Conservation (phyloP, 495 filamentous ascomycete genomes). For the Penicillium chermesinum region DNA sequence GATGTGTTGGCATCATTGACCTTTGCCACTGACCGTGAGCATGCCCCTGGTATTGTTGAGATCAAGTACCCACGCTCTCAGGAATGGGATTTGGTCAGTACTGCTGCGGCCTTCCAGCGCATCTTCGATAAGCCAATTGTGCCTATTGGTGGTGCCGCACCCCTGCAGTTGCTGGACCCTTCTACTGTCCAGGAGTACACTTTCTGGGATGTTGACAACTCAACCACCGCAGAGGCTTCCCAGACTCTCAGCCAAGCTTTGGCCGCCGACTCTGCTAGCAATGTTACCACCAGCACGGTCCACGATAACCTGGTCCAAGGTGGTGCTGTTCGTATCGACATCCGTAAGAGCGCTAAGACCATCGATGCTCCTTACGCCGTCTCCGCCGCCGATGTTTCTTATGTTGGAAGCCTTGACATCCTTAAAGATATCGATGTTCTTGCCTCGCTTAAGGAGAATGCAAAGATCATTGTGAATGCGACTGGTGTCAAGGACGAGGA, state of each 20-base stretch:
- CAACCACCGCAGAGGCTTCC: conserved; percentile 58
- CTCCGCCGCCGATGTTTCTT: conserved; percentile 69
- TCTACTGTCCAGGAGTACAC: conserved; percentile 68
- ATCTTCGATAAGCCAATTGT: conserved; percentile 51
- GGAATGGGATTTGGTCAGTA: conserved; percentile 73
- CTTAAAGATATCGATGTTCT: conserved; percentile 70
- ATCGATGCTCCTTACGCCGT: conserved; percentile 80
- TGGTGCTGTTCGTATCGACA: conserved; percentile 76
- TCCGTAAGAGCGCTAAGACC: conserved; percentile 74
- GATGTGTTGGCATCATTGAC: conserved; percentile 82
- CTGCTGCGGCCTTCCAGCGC: conserved; percentile 63
- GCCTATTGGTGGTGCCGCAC: conserved; percentile 27
- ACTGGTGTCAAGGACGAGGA: conserved; percentile 81
- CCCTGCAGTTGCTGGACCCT: conserved; percentile 45
- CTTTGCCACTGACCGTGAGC: conserved; percentile 62
- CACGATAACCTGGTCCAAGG: conserved; percentile 88
- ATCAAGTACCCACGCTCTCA: conserved; percentile 83
- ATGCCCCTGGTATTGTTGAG: conserved; percentile 61
- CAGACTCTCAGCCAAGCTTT: conserved; percentile 65
- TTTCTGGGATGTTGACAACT: conserved; percentile 90
- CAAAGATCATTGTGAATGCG: conserved; percentile 68
- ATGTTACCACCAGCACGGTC: conserved; percentile 67
- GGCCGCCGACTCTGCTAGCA: conserved; percentile 66
- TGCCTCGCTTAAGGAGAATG: conserved; percentile 62
- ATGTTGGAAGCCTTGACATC: conserved; percentile 73